phyloP scores from a whole-genome alignment of 1,139 yeast species.

The Diutina ranongensis region DNA sequence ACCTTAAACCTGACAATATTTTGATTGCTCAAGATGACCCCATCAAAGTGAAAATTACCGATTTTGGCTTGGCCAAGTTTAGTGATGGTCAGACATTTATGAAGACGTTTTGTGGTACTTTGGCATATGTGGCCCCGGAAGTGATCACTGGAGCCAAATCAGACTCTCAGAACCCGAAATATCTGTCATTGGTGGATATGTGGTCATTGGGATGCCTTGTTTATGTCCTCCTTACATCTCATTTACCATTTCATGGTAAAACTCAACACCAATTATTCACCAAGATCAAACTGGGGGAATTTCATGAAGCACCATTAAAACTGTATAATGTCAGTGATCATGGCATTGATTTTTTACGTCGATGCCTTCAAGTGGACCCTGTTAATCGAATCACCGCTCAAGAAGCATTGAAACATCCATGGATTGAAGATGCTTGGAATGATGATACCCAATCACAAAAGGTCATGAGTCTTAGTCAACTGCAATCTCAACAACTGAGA shows the following conservation, averaged over 20 bases:
- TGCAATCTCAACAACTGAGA: slow-evolving; percentile 52
- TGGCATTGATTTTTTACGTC: slow-evolving; percentile 58
- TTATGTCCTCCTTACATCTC: slow-evolving; percentile 83
- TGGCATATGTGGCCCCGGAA: slow-evolving; percentile 92
- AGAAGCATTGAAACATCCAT: slow-evolving; percentile 61
- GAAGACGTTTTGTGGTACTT: slow-evolving; percentile 84
- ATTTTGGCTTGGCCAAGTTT: slow-evolving; percentile 82
- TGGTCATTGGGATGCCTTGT: slow-evolving; percentile 88
- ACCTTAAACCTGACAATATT: slow-evolving; percentile 86
- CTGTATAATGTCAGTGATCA: slow-evolving; percentile 52
- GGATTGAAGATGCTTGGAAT: slow-evolving; percentile 34
- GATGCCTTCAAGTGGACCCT: slow-evolving; percentile 68
- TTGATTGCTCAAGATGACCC: slow-evolving; percentile 87
- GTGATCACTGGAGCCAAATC: slow-evolving; percentile 60
- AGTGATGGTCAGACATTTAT: slow-evolving; percentile 67
- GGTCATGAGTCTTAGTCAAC: slow-evolving; percentile 55
- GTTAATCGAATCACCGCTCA: slow-evolving; percentile 56
- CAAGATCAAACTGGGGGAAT: slow-evolving; percentile 67
- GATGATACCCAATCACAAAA: slow-evolving; percentile 17
- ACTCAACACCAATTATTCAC: slow-evolving; percentile 79
- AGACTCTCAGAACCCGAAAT: slow-evolving; percentile 27
- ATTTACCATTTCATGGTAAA: slow-evolving; percentile 85
- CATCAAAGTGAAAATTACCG: slow-evolving; percentile 79
- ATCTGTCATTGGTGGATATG: slow-evolving; percentile 83
- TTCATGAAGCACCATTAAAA: slow-evolving; percentile 66